phyloP scores from a whole-genome alignment of 805 yeast genomes.

The Candida qinlingensis region DNA sequence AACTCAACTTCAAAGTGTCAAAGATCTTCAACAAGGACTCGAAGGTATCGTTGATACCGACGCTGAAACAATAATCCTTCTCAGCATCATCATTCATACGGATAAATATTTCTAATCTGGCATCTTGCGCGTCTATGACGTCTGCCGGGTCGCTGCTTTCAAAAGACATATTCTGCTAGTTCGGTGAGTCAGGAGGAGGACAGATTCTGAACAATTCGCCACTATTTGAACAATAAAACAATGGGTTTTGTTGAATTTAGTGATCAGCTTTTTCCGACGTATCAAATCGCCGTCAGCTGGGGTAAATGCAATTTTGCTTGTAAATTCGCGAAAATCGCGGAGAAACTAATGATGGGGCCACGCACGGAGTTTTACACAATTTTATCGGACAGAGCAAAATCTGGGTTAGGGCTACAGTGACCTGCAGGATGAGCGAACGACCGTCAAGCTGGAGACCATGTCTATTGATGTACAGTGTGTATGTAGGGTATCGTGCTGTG shows the following conservation, averaged over 20 bases:
- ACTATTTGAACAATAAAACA: too few relatives aligned
- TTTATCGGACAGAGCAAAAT: too few relatives aligned
- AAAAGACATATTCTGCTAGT: background rate
- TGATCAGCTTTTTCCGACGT: background rate
- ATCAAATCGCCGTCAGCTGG: background rate
- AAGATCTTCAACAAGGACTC: slow-evolving; percentile 58
- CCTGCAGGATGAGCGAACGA: too few relatives aligned
- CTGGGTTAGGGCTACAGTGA: too few relatives aligned
- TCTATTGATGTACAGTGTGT: too few relatives aligned
- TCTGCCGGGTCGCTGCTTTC: slow-evolving; percentile 14
- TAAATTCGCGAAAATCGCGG: background rate
- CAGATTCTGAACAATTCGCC: too few relatives aligned
- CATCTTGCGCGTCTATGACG: slow-evolving; percentile 21
- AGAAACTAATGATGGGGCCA: background rate
- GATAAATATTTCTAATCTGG: slow-evolving; percentile 34
- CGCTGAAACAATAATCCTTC: slow-evolving; percentile 84
- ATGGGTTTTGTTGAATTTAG: too few relatives aligned
- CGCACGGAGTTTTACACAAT: too few relatives aligned
- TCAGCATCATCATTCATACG: slow-evolving; percentile 83
- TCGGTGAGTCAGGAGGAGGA: background rate
- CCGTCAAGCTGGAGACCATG: too few relatives aligned
- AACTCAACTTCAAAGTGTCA: slow-evolving; percentile 58
- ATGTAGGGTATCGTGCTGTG: too few relatives aligned
- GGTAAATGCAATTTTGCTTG: background rate
- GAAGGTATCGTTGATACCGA: slow-evolving; percentile 56